Percentiles rank a stretch among this genome's conserved stretches.
These are phyloP conservation scores for Dendrobium officinale DNA, from an alignment of 106 monocot genomes.

Conservation along the genomic window DNA sequence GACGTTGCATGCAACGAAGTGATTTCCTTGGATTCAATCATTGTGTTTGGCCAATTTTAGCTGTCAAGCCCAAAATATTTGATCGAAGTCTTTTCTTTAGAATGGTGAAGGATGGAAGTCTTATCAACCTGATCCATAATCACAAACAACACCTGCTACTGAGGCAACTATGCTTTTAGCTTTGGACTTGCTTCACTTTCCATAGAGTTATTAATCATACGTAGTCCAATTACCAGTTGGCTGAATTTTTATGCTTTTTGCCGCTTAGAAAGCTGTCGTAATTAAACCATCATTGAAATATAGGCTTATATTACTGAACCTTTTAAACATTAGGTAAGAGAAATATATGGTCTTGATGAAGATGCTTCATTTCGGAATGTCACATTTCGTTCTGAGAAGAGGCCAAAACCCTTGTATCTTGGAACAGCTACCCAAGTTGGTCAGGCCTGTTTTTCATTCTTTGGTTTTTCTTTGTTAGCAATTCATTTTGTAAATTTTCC, in stretches of 20 bases:
- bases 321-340: constrained; percentile 51
- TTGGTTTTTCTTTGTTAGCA: background rate
- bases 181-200: background rate
- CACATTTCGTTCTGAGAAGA: constrained; percentile 58
- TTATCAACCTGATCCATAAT: background rate
- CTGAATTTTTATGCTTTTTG: background rate
- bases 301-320: background rate
- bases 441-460: constrained; percentile 12
- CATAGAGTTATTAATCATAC: background rate
- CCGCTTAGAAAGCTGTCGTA: background rate
- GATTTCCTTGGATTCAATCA: background rate
- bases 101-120: background rate
- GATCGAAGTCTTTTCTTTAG: background rate
- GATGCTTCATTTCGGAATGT: constrained; percentile 67
- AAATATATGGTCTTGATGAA: constrained; percentile 81
- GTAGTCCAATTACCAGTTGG: background rate
- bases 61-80: background rate
- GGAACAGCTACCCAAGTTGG: constrained; percentile 95
- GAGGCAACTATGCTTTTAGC: background rate
- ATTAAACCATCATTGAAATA: background rate
- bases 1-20: background rate
- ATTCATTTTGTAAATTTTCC: background rate
- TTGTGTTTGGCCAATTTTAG: background rate
- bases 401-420: constrained; percentile 78
- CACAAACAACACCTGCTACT: background rate